Percentiles rank a stretch among this genome's conserved stretches.
phyloP scores from a whole-genome alignment of 140 eudicot genomes.

The Senecio squalidus region DNA sequence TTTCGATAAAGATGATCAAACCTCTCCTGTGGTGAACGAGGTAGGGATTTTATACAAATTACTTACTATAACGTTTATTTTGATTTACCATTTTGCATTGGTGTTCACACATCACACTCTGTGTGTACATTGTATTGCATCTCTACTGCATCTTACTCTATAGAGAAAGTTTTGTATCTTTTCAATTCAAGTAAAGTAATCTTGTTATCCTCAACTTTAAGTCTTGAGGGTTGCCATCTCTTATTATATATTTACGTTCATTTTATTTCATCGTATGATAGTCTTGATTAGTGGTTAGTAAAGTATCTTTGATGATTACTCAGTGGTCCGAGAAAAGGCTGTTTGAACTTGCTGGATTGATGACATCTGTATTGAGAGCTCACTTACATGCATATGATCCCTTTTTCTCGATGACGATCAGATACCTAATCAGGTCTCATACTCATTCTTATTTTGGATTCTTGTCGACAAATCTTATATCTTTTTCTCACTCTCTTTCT shows the following conservation, averaged over 20 bases:
- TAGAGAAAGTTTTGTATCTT: neutral
- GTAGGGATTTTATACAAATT: conserved; percentile 30
- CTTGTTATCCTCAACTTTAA: conserved; percentile 4
- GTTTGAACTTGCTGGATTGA: conserved; percentile 86
- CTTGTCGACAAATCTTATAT: neutral
- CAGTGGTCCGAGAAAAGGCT: conserved; percentile 95
- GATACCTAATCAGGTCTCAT: conserved; percentile 81
- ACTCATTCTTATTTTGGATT: neutral
- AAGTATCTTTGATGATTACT: conserved; percentile 14
- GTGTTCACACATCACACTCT: conserved; percentile 2
- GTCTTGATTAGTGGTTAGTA: neutral
- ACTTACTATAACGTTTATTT: neutral
- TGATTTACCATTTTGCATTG: conserved; percentile 2
- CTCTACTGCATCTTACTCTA: conserved; percentile 5
- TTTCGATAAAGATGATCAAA: conserved; percentile 75
- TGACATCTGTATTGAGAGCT: conserved; percentile 81
- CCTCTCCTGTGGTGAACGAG: conserved; percentile 92
- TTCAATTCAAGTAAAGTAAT: conserved; percentile 5
- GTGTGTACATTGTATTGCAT: conserved; percentile 12
- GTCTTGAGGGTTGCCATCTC: neutral
- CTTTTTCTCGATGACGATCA: conserved; percentile 69
- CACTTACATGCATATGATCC: conserved; percentile 95
- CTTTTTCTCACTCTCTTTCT: neutral
- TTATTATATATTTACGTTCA: neutral
- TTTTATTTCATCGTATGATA: conserved; percentile 2